Evolutionary conservation across 108 stramenopile genomes (phyloP).

Genomic region (Nannochloropsis oceanica): DNA sequence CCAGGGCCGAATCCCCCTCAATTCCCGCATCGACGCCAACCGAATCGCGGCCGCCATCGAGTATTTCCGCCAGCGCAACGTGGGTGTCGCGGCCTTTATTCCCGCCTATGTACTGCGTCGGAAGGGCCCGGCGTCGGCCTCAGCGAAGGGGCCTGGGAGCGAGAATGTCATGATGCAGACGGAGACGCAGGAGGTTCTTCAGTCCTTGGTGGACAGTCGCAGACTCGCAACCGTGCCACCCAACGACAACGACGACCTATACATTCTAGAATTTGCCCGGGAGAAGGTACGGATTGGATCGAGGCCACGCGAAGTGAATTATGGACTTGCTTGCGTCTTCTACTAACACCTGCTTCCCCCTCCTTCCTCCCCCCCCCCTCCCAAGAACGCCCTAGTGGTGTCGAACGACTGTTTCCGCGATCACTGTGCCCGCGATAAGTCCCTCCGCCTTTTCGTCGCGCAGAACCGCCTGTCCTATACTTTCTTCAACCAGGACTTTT

Average conservation of each 20-base stretch:
- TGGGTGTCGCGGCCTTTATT: background rate
- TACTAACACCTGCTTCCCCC: background rate
- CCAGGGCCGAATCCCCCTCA: background rate
- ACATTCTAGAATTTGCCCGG: background rate
- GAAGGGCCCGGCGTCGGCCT: background rate
- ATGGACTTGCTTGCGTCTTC: no score
- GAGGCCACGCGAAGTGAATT: no score
- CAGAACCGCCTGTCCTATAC: background rate
- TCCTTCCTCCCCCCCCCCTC: background rate
- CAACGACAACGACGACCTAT: background rate
- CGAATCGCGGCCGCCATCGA: background rate
- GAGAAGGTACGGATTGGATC: background rate
- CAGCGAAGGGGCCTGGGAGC: background rate
- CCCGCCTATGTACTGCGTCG: background rate
- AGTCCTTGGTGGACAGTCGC: background rate
- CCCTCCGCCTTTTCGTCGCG: background rate
- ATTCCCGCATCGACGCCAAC: background rate
- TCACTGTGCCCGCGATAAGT: background rate
- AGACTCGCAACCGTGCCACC: background rate
- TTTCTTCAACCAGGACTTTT: background rate
- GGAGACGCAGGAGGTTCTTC: background rate
- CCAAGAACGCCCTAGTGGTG: background rate
- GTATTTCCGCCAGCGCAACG: background rate
- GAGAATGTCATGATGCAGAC: background rate
- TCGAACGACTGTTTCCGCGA: background rate